Evolutionary conservation across 1,284 basidiomycete species (phyloP).

Genomic region (Schizopora paradoxa): DNA sequence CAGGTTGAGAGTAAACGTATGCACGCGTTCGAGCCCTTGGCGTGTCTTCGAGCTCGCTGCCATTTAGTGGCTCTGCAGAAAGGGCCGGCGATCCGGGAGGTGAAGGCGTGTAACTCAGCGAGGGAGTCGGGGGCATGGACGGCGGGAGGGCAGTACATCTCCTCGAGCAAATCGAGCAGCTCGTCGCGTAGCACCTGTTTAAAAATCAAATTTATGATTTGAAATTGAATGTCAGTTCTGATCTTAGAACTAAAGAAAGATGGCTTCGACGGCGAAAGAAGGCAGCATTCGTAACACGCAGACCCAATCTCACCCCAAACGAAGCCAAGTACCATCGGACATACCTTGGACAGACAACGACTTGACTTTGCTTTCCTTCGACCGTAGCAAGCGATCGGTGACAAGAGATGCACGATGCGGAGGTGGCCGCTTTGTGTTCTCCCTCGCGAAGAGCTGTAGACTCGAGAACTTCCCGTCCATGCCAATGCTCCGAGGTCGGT

Average conservation of each 20-base stretch:
- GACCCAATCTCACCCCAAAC: too few relatives aligned
- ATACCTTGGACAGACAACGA: conserved; percentile 15
- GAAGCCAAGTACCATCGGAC: too few relatives aligned
- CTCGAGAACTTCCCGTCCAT: neutral
- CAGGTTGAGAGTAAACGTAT: too few relatives aligned
- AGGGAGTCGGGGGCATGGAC: conserved; percentile 25
- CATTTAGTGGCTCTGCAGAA: conserved; percentile 17
- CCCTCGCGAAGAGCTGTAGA: neutral
- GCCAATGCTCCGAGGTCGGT: conserved; percentile 2
- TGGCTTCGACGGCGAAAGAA: too few relatives aligned
- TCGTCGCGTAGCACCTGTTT: conserved; percentile 27
- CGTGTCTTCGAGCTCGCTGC: conserved; percentile 14
- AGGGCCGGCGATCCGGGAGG: conserved; percentile 20
- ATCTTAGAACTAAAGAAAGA: neutral
- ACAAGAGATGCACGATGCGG: conserved; percentile 15
- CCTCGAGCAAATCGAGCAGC: conserved; percentile 30
- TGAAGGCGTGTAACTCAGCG: conserved; percentile 23
- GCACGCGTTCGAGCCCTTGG: conserved; percentile 5
- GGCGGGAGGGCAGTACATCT: conserved; percentile 27
- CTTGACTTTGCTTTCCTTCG: conserved; percentile 6
- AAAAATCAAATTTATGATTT: neutral
- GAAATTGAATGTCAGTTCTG: neutral
- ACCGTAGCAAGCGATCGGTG: conserved; percentile 9
- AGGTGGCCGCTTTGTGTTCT: too few relatives aligned
- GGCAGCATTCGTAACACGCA: too few relatives aligned